Base-by-base conservation (phyloP, 345 rosid genomes). In the Salix koriyanagi region DNA sequence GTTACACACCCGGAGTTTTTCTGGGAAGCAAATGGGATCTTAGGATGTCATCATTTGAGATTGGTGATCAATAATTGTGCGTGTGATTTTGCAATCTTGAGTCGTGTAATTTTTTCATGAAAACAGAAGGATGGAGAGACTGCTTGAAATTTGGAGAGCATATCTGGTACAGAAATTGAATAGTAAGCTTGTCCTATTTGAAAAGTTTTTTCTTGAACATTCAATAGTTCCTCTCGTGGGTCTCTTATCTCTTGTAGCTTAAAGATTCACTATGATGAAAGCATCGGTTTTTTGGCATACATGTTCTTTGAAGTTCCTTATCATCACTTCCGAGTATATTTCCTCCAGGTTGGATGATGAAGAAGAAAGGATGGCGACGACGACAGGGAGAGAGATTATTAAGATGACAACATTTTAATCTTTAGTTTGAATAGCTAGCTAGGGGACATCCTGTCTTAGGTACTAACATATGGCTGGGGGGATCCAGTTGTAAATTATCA, bases 171-270 rank as follows among this genome's bases (percentile, higher is more conserved):
- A 71, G 50, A 62, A 73, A 61, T 64, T 67, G 48, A 76, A 79
- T 23, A 67, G 36, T 50, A 65, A 70, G 21, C 30, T 70, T 85
- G 80, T 78, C 76, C 69, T 65, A 69, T 69, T 28, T 69, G 67
- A 69, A 16, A 36, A 28, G 58, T 42, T 60, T 44, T 41, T 52
- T 74, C 64, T 12, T 7, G 36, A 42, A 50, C 42, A 41, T 46
- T 18, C 12, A 34, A 4, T 26, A 67, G 26, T 13, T 23, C 34
- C 5, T 30, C n/a, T 11, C 2, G 16, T 25, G 48, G 23, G 7
- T 60, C 30, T 73, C 50, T 72, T 60, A 42, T 37, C 16, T 44
- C 62, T n/a, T 70, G 39, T 15, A 28, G 42, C 25, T 67, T 73
- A 44, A 32, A 41, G 69, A 37, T 77, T 48, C 28, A 62, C 32